These are phyloP conservation scores for Rubia yunnanensis DNA, from an alignment of 257 asterid species.

Conservation along the genomic window DNA sequence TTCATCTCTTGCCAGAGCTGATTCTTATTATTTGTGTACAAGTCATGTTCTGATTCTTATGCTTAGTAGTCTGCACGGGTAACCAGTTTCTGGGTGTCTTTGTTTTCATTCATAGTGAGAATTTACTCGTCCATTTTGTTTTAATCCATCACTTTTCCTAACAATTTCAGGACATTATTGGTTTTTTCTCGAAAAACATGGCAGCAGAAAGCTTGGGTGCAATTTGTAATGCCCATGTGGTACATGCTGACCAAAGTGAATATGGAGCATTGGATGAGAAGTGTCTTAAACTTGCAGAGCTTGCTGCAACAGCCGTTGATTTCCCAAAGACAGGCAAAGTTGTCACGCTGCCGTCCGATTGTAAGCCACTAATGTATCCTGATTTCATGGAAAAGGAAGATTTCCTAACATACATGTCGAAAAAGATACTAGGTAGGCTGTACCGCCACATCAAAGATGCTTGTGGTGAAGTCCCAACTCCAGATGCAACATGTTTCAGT, in stretches of 20 bases:
- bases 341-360: conserved; percentile 47
- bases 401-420: conserved; percentile 51
- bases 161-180: conserved; percentile 56
- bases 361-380: conserved; percentile 73
- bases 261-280: conserved; percentile 81
- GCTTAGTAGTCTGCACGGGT: neutral
- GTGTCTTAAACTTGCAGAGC: conserved; percentile 79
- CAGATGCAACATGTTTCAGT: conserved; percentile 19
- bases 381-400: conserved; percentile 87
- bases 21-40: neutral
- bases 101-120: neutral
- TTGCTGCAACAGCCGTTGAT: conserved; percentile 89
- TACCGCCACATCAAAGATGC: conserved; percentile 54
- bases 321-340: conserved; percentile 86
- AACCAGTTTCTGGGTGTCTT: neutral
- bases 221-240: conserved; percentile 96
- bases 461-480: conserved; percentile 23
- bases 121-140: neutral
- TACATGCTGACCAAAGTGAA: conserved; percentile 77
- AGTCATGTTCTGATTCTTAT: neutral
- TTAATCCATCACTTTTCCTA: neutral
- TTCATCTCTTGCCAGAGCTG: neutral
- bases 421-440: conserved; percentile 62
- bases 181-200: conserved; percentile 65
- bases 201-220: conserved; percentile 78